Conservation (phyloP, 176 grass and related monocot genomes). For the Typha latifolia region DNA sequence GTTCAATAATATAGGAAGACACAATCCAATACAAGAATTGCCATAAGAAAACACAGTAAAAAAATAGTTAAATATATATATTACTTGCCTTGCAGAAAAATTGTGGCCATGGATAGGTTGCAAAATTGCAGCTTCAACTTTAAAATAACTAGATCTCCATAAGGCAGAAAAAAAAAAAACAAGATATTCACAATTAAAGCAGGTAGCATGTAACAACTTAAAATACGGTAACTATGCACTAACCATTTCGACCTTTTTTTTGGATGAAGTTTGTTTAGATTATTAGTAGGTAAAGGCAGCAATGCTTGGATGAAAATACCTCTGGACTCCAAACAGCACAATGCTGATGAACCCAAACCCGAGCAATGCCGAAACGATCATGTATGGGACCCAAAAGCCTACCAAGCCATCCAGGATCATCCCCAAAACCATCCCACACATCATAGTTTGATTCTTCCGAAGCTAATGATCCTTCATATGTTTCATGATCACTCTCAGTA, state of each 20-base stretch:
- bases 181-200: no score
- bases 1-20: no score
- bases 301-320: constrained; percentile 20
- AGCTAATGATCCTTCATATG: constrained; percentile 74
- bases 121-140: no score
- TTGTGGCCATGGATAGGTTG: no score
- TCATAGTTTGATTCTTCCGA: constrained; percentile 91
- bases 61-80: no score
- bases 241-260: not conserved
- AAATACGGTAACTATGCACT: no score
- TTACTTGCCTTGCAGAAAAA: no score
- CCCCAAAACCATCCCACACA: constrained; percentile 85
- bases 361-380: constrained; percentile 73
- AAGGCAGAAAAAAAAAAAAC: no score
- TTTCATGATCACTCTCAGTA: constrained; percentile 82
- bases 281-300: not conserved
- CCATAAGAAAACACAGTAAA: no score
- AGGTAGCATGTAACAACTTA: no score
- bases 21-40: no score
- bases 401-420: constrained; percentile 85
- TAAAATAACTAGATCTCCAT: no score
- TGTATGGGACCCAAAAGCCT: constrained; percentile 83
- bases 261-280: not conserved
- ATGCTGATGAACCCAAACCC: constrained; percentile 98
- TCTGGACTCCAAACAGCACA: constrained; percentile 97